Base-by-base conservation (phyloP, 2,329 filamentous ascomycete species). In the Verticillium dahliae region DNA sequence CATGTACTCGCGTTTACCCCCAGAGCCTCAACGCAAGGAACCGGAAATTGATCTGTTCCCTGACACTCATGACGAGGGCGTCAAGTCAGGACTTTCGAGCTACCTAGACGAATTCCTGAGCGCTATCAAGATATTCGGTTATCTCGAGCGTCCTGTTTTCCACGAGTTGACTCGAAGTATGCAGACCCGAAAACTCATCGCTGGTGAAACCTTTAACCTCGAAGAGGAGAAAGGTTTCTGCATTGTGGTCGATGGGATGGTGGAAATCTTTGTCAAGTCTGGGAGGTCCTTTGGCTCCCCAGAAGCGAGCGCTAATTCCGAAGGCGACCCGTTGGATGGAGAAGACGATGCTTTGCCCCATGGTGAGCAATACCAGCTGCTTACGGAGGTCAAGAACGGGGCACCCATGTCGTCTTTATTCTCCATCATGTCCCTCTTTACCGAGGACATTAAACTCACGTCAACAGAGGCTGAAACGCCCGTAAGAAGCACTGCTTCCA, bases 201-300 rank as follows among this genome's bases (percentile, higher is more conserved):
- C 95, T 5, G 95, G 95, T 35, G 95, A 99, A 75, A 99, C 95
- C 0, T 81, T 99, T 68, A 87, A 97, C 66, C 80, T 99, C 37
- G 95, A 99, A 75, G 95, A 99, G 72, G 95, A 99, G 70, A 97
- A 99, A 70, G 95, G 95, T 0, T 99, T 99, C 70, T 99, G 95
- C 72, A 83, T 99, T 62, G 95, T 99, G 5, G 96, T 99, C 3
- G 95, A 99, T 75, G 95, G 95, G 1, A 76, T 97, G 34, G 93
- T 99, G 1, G 92, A 99, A 74, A 98, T 99, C 60, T 99, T 98
- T 72, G 95, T 99, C 74, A 98, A 97, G 73, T 97, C 94, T 1
- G 87, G 88, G 54, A 81, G 84, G 50, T 79, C 82, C 60, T 78
- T 78, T 60, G 75, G 73, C 56, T 76, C 75, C 11, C 75, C 75